Percentiles rank a stretch among this genome's conserved stretches.
phyloP scores from a whole-genome alignment of 2,329 filamentous ascomycete species.

The Colletotrichum agaves region DNA sequence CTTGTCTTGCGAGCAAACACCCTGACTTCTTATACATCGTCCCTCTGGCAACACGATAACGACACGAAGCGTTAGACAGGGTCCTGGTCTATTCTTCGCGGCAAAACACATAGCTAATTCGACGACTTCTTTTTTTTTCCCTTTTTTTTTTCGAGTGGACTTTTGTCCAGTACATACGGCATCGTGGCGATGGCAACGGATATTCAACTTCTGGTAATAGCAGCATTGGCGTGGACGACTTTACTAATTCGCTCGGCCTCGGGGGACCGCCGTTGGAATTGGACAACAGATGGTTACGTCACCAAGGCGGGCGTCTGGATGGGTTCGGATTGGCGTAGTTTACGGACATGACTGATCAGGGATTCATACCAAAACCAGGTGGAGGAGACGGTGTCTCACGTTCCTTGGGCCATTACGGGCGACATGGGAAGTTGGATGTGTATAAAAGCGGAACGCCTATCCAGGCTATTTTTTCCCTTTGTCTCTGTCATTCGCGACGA shows the following conservation, averaged over 20 bases:
- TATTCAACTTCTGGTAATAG: constrained; percentile 39
- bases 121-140: constrained; percentile 36
- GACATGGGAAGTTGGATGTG: constrained; percentile 34
- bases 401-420: constrained; percentile 23
- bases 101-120: constrained; percentile 38
- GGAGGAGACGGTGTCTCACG: constrained; percentile 2
- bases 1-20: not conserved
- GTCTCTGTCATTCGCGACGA: constrained; percentile 34
- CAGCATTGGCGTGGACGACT: constrained; percentile 32
- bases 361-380: not conserved
- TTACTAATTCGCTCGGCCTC: constrained; percentile 7
- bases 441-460: constrained; percentile 29
- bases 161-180: constrained; percentile 38
- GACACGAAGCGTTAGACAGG: constrained; percentile 36
- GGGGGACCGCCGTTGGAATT: constrained; percentile 20
- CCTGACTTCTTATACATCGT: constrained; percentile 10
- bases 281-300: constrained; percentile 16
- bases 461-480: constrained; percentile 28
- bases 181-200: constrained; percentile 31
- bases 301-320: constrained; percentile 6
- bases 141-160: constrained; percentile 30
- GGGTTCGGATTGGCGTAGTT: constrained; percentile 7
- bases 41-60: constrained; percentile 34
- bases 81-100: constrained; percentile 29
- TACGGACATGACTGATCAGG: constrained; percentile 1